Conservation (phyloP, 2,329 filamentous ascomycete species). For the Colletotrichum sp. region DNA sequence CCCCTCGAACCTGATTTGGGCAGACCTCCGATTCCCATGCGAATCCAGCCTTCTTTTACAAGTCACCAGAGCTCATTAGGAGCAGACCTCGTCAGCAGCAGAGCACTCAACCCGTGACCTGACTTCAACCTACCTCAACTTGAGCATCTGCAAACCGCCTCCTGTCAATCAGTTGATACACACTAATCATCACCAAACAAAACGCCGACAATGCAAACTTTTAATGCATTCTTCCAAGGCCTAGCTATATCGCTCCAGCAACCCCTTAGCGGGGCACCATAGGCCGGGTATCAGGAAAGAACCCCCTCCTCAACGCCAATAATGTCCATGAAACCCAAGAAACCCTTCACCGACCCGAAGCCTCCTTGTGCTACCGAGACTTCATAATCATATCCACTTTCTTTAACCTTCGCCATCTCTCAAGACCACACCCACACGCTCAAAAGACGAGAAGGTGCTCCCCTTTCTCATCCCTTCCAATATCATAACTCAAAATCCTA, state of each 20-base stretch:
- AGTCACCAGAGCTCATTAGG: background rate
- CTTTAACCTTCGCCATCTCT: too few relatives aligned
- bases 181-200: background rate
- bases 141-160: background rate
- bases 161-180: background rate
- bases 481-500: slow-evolving; percentile 72
- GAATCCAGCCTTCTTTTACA: fast-evolving
- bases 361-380: background rate
- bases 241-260: background rate
- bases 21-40: background rate
- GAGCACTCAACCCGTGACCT: background rate
- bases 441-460: slow-evolving; percentile 22
- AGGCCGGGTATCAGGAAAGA: slow-evolving; percentile 11
- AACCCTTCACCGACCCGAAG: background rate
- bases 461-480: slow-evolving; percentile 48
- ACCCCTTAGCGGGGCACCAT: background rate
- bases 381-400: background rate
- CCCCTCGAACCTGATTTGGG: too few relatives aligned
- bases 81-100: background rate
- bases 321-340: background rate
- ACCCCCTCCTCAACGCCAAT: background rate
- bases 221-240: background rate
- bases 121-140: background rate
- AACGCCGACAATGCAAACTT: background rate
- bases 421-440: too few relatives aligned